These are phyloP conservation scores for Curvularia sp. DNA, from an alignment of 2,329 filamentous ascomycete genomes.

Conservation along the genomic window DNA sequence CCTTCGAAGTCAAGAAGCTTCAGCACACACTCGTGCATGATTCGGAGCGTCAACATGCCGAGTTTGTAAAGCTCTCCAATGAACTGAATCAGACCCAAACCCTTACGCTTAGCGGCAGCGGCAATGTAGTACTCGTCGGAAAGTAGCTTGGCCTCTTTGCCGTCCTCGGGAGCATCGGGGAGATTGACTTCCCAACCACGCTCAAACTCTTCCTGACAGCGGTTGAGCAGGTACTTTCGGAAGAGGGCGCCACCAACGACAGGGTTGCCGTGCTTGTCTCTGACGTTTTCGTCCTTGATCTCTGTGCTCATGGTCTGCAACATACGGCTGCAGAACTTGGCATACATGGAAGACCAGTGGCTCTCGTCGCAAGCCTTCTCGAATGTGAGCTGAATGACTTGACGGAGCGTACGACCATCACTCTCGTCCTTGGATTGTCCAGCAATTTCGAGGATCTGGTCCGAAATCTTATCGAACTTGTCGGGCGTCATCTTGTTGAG, in stretches of 20 bases:
- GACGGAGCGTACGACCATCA: conserved; percentile 91
- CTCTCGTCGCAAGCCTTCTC: conserved; percentile 99
- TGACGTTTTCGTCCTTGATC: conserved; percentile 93
- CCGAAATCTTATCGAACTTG: conserved; percentile 95
- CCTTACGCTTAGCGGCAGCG: conserved; percentile 92
- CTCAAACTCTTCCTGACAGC: conserved; percentile 98
- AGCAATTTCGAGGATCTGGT: conserved; percentile 90
- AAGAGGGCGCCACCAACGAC: conserved; percentile 93
- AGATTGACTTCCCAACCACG: conserved; percentile 94
- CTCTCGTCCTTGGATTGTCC: conserved; percentile 94
- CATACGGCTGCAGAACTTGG: conserved; percentile 98
- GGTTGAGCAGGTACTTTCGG: conserved; percentile 97
- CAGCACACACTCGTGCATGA: conserved; percentile 99
- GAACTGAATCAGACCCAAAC: conserved; percentile 97
- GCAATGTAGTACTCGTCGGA: conserved; percentile 97
- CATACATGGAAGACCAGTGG: conserved; percentile 99
- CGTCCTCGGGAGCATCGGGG: conserved; percentile 74
- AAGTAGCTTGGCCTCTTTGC: conserved; percentile 85
- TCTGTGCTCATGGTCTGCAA: conserved; percentile 82
- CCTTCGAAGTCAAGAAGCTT: conserved; percentile 96
- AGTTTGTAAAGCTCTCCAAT: conserved; percentile 99
- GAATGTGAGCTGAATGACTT: conserved; percentile 98
- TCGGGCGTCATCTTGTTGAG: conserved; percentile 99
- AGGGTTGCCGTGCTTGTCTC: conserved; percentile 85
- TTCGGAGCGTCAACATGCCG: conserved; percentile 96